These are phyloP conservation scores for Mortierella sp. DNA, from an alignment of 371 early-diverging fungal species.

Conservation along the genomic window DNA sequence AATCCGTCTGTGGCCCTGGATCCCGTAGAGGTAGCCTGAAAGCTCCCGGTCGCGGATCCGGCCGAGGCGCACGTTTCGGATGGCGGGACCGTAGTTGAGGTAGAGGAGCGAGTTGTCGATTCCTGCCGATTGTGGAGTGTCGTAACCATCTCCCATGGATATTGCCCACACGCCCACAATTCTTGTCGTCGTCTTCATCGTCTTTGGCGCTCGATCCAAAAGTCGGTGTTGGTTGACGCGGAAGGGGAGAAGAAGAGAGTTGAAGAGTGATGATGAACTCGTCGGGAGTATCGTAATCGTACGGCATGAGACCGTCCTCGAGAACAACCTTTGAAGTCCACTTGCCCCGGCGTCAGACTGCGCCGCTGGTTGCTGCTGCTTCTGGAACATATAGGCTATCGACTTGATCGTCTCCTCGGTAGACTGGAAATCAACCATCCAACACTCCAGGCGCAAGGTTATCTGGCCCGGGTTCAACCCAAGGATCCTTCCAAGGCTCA, in stretches of 20 bases:
- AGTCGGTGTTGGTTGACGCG: too few relatives aligned
- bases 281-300: not conserved
- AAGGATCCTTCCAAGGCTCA: not conserved
- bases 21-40: not conserved
- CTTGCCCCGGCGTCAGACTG: too few relatives aligned
- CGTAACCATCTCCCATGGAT: too few relatives aligned
- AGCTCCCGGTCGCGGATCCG: not conserved
- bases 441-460: not conserved
- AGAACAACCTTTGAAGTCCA: not conserved
- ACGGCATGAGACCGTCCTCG: not conserved
- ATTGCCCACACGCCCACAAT: too few relatives aligned
- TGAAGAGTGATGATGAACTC: not conserved
- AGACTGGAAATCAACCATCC: not conserved
- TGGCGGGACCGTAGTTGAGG: not conserved
- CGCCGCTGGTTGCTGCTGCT: too few relatives aligned
- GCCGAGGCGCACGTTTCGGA: not conserved
- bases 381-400: too few relatives aligned
- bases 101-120: constrained; percentile 7
- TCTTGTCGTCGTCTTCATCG: too few relatives aligned
- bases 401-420: not conserved
- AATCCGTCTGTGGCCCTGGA: not conserved
- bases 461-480: not conserved
- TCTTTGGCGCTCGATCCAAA: too few relatives aligned
- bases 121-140: not conserved
- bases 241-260: too few relatives aligned